Evolutionary conservation across 257 asterid species (phyloP).

Genomic region (Ehretia macrophylla): DNA sequence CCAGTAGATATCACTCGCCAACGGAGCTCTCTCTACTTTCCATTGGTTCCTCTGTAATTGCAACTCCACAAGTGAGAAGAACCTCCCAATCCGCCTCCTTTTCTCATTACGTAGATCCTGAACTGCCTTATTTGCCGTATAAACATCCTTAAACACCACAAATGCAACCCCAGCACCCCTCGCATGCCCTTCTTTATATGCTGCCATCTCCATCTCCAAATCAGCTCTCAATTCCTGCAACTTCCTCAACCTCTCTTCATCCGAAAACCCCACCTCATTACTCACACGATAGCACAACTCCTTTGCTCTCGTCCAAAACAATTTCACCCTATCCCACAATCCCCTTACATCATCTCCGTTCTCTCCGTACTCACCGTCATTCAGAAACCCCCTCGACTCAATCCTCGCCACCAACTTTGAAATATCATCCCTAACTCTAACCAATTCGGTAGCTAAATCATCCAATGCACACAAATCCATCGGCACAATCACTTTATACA

Average conservation of each 20-base stretch:
- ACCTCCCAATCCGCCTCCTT: conserved; percentile 75
- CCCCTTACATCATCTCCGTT: conserved; percentile 34
- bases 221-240: conserved; percentile 93
- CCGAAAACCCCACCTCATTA: conserved; percentile 76
- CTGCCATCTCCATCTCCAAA: conserved; percentile 97
- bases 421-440: conserved; percentile 74
- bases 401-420: conserved; percentile 61
- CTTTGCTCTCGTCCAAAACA: conserved; percentile 49
- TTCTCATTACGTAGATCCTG: conserved; percentile 86
- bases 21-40: conserved; percentile 96
- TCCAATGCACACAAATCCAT: conserved; percentile 97
- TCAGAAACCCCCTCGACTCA: conserved; percentile 55
- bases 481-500: conserved; percentile 74
- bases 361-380: conserved; percentile 43
- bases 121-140: conserved; percentile 84
- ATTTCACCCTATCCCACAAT: conserved; percentile 32
- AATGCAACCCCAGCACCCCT: conserved; percentile 96
- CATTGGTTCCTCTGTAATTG: conserved; percentile 92
- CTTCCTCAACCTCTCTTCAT: conserved; percentile 84
- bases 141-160: conserved; percentile 92
- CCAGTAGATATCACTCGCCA: conserved; percentile 98
- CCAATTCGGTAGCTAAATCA: conserved; percentile 88
- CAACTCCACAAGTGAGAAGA: conserved; percentile 81
- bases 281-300: conserved; percentile 57
- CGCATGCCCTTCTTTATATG: conserved; percentile 95